Percentiles rank a stretch among this genome's conserved stretches.
These are phyloP conservation scores for Phoma sp. DNA, from an alignment of 2,329 filamentous ascomycete species.

Conservation along the genomic window DNA sequence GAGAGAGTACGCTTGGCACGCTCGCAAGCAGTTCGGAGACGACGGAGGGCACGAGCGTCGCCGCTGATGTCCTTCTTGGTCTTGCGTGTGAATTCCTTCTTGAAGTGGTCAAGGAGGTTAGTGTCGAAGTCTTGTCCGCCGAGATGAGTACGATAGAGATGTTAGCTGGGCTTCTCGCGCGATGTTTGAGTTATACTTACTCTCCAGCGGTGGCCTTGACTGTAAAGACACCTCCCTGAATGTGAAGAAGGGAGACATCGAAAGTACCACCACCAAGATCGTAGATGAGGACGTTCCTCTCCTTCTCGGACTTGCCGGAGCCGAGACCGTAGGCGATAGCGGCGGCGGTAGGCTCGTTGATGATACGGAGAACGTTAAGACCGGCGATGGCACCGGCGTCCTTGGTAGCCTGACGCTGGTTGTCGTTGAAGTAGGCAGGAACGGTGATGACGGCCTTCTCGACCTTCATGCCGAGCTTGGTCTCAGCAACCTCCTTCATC, in stretches of 20 bases:
- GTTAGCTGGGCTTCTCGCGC: no score
- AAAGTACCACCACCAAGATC: constrained; percentile 99
- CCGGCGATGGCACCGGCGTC: constrained; percentile 97
- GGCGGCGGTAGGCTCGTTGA: constrained; percentile 98
- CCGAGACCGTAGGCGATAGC: constrained; percentile 98
- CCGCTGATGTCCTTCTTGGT: constrained; percentile 70
- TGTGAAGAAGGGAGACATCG: constrained; percentile 99
- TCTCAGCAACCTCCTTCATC: constrained; percentile 99
- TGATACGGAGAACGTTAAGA: constrained; percentile 98
- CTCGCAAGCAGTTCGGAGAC: constrained; percentile 97
- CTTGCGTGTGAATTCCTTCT: constrained; percentile 89
- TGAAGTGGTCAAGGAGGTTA: constrained; percentile 94
- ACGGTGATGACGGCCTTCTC: constrained; percentile 99
- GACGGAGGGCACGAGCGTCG: constrained; percentile 90
- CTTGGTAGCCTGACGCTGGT: constrained; percentile 99
- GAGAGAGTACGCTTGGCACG: constrained; percentile 99
- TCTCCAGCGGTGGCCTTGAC: constrained; percentile 99
- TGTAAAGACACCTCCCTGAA: constrained; percentile 99
- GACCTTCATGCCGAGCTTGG: constrained; percentile 98
- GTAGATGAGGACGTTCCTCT: constrained; percentile 99
- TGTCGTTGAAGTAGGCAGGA: constrained; percentile 99
- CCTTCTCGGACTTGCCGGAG: constrained; percentile 92
- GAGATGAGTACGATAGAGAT: constrained; percentile 89
- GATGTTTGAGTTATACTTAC: no score
- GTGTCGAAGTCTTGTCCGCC: constrained; percentile 97